phyloP scores from a whole-genome alignment of 768 basidiomycete species.

The Russula foetens region DNA sequence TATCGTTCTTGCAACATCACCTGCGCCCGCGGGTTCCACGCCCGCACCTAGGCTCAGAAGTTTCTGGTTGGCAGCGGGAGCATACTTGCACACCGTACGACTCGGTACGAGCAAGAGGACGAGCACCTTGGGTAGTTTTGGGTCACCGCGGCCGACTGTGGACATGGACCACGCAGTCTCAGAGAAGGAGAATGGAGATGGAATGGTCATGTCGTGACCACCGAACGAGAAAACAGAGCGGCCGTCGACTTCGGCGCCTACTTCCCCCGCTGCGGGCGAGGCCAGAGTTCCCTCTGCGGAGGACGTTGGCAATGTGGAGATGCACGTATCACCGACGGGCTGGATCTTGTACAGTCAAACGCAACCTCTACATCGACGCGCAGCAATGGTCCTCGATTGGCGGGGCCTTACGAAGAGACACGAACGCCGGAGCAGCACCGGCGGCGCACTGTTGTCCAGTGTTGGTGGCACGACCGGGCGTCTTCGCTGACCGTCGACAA shows the following conservation, averaged over 20 bases:
- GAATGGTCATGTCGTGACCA: constrained; percentile 21
- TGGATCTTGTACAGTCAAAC: constrained; percentile 36
- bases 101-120: constrained; percentile 18
- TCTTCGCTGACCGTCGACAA: constrained; percentile 64
- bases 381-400: constrained; percentile 71
- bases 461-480: constrained; percentile 53
- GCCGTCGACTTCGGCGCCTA: not conserved
- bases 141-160: constrained; percentile 11
- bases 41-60: constrained; percentile 23
- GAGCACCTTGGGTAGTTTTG: constrained; percentile 12
- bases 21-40: constrained; percentile 11
- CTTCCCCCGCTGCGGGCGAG: not conserved
- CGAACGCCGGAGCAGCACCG: constrained; percentile 70
- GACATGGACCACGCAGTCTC: not conserved
- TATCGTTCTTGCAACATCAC: constrained; percentile 10
- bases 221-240: constrained; percentile 17
- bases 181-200: constrained; percentile 19
- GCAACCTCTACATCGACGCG: constrained; percentile 62
- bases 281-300: not conserved
- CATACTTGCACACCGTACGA: constrained; percentile 9
- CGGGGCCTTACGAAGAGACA: constrained; percentile 54
- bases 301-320: not conserved
- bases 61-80: constrained; percentile 14
- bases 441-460: constrained; percentile 47
- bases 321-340: constrained; percentile 20